phyloP scores from a whole-genome alignment of 768 basidiomycete species.

The Rhodotorula sphaerocarpa region DNA sequence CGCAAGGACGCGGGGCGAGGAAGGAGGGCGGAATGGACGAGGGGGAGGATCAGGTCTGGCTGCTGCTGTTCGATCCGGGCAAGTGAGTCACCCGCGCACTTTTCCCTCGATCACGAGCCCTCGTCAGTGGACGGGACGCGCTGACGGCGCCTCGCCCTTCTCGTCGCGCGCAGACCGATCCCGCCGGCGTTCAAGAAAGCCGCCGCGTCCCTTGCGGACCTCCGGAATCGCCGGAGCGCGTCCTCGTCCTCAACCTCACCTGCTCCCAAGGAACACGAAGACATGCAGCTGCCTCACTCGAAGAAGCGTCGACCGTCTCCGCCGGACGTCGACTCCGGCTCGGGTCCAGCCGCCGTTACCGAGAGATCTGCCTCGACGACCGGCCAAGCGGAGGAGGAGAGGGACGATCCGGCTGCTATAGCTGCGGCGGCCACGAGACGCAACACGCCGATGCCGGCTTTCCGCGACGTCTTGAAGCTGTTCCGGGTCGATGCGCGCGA shows the following conservation, averaged over 20 bases:
- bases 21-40: neutral
- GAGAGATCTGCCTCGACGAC: too few relatives aligned
- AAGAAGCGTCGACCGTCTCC: neutral
- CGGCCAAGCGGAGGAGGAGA: too few relatives aligned
- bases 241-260: neutral
- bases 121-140: too few relatives aligned
- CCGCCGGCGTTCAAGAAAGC: constrained; percentile 1
- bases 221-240: neutral
- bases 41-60: constrained; percentile 18
- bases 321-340: too few relatives aligned
- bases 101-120: neutral
- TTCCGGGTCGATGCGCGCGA: constrained; percentile 26
- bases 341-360: too few relatives aligned
- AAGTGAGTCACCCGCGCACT: constrained; percentile 10
- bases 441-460: too few relatives aligned
- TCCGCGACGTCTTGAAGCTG: constrained; percentile 22
- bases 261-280: neutral
- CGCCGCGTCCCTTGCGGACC: neutral
- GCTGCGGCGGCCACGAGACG: neutral
- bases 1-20: neutral
- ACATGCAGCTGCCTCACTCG: neutral
- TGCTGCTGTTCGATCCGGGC: constrained; percentile 37
- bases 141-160: neutral
- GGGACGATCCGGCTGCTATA: neutral
- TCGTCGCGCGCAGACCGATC: constrained; percentile 2